Conservation (phyloP, 306 rosid genomes). For the Lathyrus oleraceus region DNA sequence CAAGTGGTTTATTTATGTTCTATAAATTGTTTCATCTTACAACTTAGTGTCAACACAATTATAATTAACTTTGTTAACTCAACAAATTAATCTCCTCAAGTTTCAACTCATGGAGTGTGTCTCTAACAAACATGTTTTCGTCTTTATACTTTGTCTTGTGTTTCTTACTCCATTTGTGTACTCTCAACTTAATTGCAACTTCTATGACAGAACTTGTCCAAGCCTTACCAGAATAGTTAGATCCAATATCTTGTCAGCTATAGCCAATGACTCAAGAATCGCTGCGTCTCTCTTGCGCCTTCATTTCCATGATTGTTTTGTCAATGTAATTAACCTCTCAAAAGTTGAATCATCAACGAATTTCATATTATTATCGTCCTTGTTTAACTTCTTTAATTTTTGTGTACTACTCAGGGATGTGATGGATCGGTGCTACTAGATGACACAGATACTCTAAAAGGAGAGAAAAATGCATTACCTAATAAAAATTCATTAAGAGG, state of each 20-base stretch:
- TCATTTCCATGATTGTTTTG: conserved; percentile 94
- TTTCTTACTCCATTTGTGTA: conserved; percentile 49
- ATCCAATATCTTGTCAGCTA: conserved; percentile 58
- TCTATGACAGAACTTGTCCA: conserved; percentile 70
- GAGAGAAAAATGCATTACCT: conserved; percentile 76
- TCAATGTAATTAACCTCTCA: conserved; percentile 47
- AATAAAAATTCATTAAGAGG: conserved; percentile 76
- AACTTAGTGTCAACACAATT: conserved; percentile 20
- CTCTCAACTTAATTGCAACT: conserved; percentile 69
- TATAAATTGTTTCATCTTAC: conserved; percentile 42
- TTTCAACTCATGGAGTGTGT: conserved; percentile 41
- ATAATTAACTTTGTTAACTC: conserved; percentile 7
- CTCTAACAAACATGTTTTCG: conserved; percentile 32
- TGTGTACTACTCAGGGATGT: conserved; percentile 59
- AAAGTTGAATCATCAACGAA: neutral
- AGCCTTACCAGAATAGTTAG: conserved; percentile 56
- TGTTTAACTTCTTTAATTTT: conserved; percentile 1
- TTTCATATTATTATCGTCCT: neutral
- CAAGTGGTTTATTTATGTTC: conserved; percentile 10
- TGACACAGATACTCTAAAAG: conserved; percentile 63
- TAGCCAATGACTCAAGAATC: conserved; percentile 72
- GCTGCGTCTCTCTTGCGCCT: conserved; percentile 96
- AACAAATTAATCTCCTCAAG: neutral
- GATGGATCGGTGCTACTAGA: conserved; percentile 82
- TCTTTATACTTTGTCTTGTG: conserved; percentile 50